Evolutionary conservation across 2,329 filamentous ascomycete species (phyloP), one percentile per base, ranked within the genome.

Genomic region (Colletotrichum acutatum): DNA sequence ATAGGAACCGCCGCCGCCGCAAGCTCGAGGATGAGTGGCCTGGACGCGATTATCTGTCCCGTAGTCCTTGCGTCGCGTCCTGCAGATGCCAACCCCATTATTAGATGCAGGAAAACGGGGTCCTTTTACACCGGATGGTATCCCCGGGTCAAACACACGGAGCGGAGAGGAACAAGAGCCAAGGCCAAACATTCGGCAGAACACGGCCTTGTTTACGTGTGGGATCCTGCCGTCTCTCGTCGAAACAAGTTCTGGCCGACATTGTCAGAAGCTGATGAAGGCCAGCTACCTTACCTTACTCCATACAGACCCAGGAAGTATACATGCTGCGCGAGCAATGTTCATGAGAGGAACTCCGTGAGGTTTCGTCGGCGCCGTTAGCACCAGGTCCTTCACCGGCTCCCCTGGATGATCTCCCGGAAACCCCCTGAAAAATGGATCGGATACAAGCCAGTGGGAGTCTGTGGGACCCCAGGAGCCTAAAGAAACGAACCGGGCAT

Each of bases 401-500:
- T 70, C 65, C 71, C 73, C 66, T 71, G 62, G 73, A 67, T 74
- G 73, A 74, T 74, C 73, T 74, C 71, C 73, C 73, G 73, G 59
- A 71, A 60, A 22, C 22, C 70, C 73, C 73, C 73, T 71, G 66
- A 66, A 61, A 67, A 64, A 57, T 70, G 66, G 73, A 74, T 74
- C 73, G 73, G 58, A 74, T 54, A 70, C 58, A 71, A 70, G 66
- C 60, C 66, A 56, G 71, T 71, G 73, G 71, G 71, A 61, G 66
- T 54, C 66, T 46, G 71, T 71, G 73, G 71, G 71, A 61, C 57
- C 66, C 61, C 60, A 71, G 66, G 61, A 74, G 71, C 60, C 66
- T 68, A 70, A 74, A 74, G 61, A 73, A 64, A 74, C 62, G 61
- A 74, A 56, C 61, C 71, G 62, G 73, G 71, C 69, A 67, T 54